Conservation (phyloP, 129 eudicot genomes). For the Lonicera japonica region DNA sequence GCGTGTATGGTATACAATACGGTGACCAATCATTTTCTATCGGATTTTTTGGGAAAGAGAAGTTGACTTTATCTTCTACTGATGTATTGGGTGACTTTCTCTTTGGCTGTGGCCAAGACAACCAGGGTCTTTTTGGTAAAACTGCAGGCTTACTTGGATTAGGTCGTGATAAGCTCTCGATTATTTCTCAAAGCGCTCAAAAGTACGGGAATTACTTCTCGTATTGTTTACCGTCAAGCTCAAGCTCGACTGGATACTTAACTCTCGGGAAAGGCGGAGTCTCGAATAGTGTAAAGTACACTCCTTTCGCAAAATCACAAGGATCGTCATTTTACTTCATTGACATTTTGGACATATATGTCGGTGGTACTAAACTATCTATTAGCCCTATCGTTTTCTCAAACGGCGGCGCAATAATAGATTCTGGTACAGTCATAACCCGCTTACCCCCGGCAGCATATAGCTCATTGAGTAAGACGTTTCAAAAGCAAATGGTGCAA, state of each 20-base stretch:
- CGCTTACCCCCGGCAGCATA: constrained; percentile 71
- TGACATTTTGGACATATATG: constrained; percentile 21
- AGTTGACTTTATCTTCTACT: constrained; percentile 31
- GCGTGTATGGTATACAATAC: constrained; percentile 59
- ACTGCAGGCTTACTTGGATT: constrained; percentile 68
- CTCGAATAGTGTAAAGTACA: constrained; percentile 21
- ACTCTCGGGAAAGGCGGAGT: constrained; percentile 38
- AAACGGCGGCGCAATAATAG: constrained; percentile 53
- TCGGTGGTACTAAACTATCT: constrained; percentile 40
- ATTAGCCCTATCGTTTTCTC: constrained; percentile 44
- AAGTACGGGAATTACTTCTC: constrained; percentile 58
- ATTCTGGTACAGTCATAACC: constrained; percentile 86
- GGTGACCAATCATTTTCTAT: constrained; percentile 70
- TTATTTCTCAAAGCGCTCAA: constrained; percentile 48
- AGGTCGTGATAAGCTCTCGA: constrained; percentile 45
- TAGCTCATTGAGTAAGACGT: constrained; percentile 36
- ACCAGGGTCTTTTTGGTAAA: constrained; percentile 56
- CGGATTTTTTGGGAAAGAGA: constrained; percentile 59
- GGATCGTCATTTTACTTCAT: constrained; percentile 33
- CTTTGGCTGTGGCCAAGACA: constrained; percentile 82
- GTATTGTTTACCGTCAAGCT: constrained; percentile 61
- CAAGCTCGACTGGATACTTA: constrained; percentile 50
- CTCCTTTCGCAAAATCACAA: constrained; percentile 30
- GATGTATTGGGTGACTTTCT: constrained; percentile 27
- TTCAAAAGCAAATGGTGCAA: constrained; percentile 39